Evolutionary conservation across 768 basidiomycete genomes (phyloP).

Genomic region (Mycena maculata): DNA sequence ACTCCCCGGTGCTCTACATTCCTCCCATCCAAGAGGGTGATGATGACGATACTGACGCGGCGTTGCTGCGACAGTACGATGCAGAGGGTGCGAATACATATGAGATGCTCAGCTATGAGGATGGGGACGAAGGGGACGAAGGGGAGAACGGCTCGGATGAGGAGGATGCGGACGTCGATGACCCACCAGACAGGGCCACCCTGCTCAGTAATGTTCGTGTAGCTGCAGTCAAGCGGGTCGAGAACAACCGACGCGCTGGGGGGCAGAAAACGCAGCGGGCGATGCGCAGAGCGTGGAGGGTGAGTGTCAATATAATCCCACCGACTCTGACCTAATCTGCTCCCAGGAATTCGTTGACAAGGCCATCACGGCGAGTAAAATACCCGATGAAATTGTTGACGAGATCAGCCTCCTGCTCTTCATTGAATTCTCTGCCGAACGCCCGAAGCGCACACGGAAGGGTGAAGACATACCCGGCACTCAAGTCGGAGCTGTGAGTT

Average conservation of each 20-base stretch:
- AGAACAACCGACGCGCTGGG: slow-evolving; percentile 28
- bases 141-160: too few species aligned
- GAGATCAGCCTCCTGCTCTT: slow-evolving; percentile 34
- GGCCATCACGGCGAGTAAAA: background rate
- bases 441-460: slow-evolving; percentile 28
- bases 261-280: slow-evolving; percentile 29
- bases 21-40: too few species aligned
- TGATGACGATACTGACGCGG: too few species aligned
- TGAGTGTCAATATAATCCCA: background rate
- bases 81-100: too few species aligned
- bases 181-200: too few species aligned
- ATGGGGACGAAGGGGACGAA: too few species aligned
- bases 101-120: too few species aligned
- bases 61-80: too few species aligned
- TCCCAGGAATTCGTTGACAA: slow-evolving; percentile 14
- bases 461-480: slow-evolving; percentile 35
- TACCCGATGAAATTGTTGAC: slow-evolving; percentile 36
- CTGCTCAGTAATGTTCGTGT: slow-evolving; percentile 6
- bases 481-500: slow-evolving; percentile 35
- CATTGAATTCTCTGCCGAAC: slow-evolving; percentile 31
- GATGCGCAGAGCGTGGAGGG: slow-evolving; percentile 26
- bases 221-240: slow-evolving; percentile 16
- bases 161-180: too few species aligned
- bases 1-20: too few species aligned
- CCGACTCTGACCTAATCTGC: background rate